Evolutionary conservation across 805 yeast genomes (phyloP).

Genomic region (Hanseniaspora clermontiae): DNA sequence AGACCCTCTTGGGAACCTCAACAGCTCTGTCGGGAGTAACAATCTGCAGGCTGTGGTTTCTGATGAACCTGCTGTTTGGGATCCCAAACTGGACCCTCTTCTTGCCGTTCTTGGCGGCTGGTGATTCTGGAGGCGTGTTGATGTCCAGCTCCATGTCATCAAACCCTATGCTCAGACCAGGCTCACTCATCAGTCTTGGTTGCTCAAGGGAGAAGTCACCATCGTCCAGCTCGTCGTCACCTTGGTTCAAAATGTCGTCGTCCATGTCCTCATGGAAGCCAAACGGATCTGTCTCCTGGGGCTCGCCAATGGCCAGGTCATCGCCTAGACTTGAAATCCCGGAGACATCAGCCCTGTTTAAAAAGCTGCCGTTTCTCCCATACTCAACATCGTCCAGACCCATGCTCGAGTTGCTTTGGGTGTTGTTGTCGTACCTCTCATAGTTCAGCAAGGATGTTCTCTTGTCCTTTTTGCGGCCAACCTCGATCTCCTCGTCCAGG

Average conservation of each 20-base stretch:
- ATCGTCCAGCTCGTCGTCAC: slow-evolving; percentile 13
- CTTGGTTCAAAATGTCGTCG: slow-evolving; percentile 1
- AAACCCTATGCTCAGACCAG: slow-evolving; percentile 1
- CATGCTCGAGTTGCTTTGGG: slow-evolving; percentile 30
- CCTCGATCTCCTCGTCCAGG: slow-evolving; percentile 35
- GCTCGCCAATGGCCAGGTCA: slow-evolving; percentile 6
- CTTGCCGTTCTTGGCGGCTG: neutral
- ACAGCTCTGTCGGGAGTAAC: slow-evolving; percentile 19
- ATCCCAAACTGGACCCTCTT: neutral
- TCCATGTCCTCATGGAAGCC: slow-evolving; percentile 6
- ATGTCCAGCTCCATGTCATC: slow-evolving; percentile 2
- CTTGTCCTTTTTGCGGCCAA: slow-evolving; percentile 35
- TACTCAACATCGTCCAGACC: slow-evolving; percentile 43
- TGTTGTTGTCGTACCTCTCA: slow-evolving; percentile 20
- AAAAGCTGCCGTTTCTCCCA: slow-evolving; percentile 27
- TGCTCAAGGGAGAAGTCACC: slow-evolving; percentile 13
- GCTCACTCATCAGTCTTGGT: slow-evolving; percentile 14
- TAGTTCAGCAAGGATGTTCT: slow-evolving; percentile 16
- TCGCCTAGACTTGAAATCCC: slow-evolving; percentile 17
- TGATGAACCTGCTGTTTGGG: neutral
- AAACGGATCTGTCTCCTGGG: slow-evolving; percentile 1
- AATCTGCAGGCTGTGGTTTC: slow-evolving; percentile 5
- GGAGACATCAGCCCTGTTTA: slow-evolving; percentile 21
- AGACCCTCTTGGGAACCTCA: slow-evolving; percentile 17
- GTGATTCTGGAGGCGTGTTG: slow-evolving; percentile 11